Base-by-base conservation (phyloP, 345 rosid species). In the Arabis hirsuta region DNA sequence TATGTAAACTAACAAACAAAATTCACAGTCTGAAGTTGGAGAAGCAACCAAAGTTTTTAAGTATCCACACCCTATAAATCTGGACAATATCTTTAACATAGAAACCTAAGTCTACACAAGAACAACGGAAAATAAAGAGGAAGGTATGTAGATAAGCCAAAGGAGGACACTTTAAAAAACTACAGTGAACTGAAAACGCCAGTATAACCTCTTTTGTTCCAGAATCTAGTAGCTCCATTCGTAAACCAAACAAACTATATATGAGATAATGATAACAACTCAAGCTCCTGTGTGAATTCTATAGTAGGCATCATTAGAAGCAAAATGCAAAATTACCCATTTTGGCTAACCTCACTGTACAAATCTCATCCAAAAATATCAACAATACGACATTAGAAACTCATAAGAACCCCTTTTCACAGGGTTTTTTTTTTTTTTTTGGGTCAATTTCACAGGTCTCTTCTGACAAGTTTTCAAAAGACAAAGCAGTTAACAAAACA, bases 71-170 rank as follows among this genome's bases (percentile, higher is more conserved):
- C 38, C 13, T 13, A 8, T n/a, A 64, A 48, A 31, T 2, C 42
- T 52, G 42, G 48, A 66, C 41, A 41, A 66, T 7, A 42, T 44
- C 20, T 42, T 20, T 43, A 44, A 22, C 4, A 2, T 22, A 65
- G 32, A 50, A 65, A 38, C 59, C 47, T 65, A 39, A 12, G 38
- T n/a, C 50, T n/a, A 39, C 20, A 7, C 48, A 51, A 65, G 36
- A 65, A 7, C 57, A 34, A 7, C 19, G 56, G 38, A 45, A 26
- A 7, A 1, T 26, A 32, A 32, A 32, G 36, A 32, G 36, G 36
- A 32, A 32, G 36, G 36, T 32, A 42, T 43, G 0, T 42, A 12
- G 12, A 26, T 24, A 24, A 9, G 29, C 51, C 65, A 60, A 26
- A 60, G 24, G 52, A 41, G 9, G 64, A 22, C 20, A 22, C 2